Evolutionary conservation across 225 moss, liverwort and hornwort species (phyloP), one percentile per base, ranked within the genome.

Genomic region (Rhytidiadelphus loreus): DNA sequence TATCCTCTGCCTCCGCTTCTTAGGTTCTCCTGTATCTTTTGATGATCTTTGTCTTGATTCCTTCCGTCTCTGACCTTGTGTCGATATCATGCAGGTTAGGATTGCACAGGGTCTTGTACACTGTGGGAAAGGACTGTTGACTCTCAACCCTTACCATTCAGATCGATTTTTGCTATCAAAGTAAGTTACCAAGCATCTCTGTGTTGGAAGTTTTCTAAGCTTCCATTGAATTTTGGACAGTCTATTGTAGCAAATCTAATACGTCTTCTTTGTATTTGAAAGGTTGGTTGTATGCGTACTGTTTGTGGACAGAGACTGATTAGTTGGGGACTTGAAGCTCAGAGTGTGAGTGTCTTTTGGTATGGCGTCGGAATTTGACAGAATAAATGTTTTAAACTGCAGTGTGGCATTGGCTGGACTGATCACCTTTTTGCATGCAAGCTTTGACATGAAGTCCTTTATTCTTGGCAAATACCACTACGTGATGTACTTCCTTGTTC

Each of bases 21-120:
- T 39, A 76, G 56, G 19, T 60, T 77, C 80, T 88, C 59, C 32
- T 41, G 80, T 82, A 62, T 39, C 50, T 86, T 83, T 81, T 64
- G 68, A 61, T 86, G 20, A 73, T 80, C 55, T 78, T 69, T 78
- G 43, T 74, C 41, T 80, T 48, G 53, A 78, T 46, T 90, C 58
- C 30, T 52, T 87, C 58, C 58, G 59, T 33, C 52, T 48, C 46
- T 94, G 87, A 91, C 61, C 46, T 81, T 60, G 19, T 88, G 55
- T 82, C 73, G 56, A 82, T 56, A 77, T 84, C 68, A 58, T 93
- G 89, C 98, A 98, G 98, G 98, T 99, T 74, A 94, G 98, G 90
- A 99, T 99, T 91, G 97, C 98, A 28, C 97, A 99, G 87, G 98
- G 98, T 83, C 95, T 99, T 61, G 98, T 99, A 70, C 97, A 99